Evolutionary conservation across 140 eudicot species (phyloP).

Genomic region (Ambrosia hybrid): DNA sequence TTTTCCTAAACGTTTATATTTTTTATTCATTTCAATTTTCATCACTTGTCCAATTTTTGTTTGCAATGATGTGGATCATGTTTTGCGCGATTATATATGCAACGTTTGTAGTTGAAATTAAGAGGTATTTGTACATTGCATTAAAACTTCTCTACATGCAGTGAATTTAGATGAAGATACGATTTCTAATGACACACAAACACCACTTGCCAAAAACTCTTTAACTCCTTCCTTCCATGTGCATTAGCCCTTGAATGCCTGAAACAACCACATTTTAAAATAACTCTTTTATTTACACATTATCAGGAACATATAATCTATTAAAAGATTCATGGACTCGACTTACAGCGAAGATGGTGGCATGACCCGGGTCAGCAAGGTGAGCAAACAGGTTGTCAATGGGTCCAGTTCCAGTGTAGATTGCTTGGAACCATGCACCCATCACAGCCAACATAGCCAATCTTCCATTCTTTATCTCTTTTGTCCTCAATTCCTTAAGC

Average conservation of each 20-base stretch:
- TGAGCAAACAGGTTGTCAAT: constrained; percentile 97
- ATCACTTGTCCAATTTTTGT: no score
- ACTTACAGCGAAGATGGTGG: constrained; percentile 96
- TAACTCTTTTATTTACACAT: neutral
- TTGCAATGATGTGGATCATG: no score
- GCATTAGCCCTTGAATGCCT: constrained; percentile 71
- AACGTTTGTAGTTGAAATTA: constrained; percentile 27
- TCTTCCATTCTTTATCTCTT: constrained; percentile 98
- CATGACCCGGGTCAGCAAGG: constrained; percentile 99
- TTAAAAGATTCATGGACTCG: neutral
- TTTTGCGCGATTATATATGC: neutral
- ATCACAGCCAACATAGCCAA: constrained; percentile 97
- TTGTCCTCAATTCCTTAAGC: constrained; percentile 87
- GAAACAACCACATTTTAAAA: constrained; percentile 13
- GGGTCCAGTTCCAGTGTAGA: constrained; percentile 95
- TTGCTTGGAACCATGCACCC: constrained; percentile 99
- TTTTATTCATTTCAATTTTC: no score
- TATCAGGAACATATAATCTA: neutral
- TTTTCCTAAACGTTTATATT: no score
- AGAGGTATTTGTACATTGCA: constrained; percentile 72
- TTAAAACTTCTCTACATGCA: constrained; percentile 53
- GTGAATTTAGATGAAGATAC: constrained; percentile 24
- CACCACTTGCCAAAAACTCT: constrained; percentile 46
- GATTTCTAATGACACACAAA: constrained; percentile 46
- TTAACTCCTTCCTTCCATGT: neutral